Percentiles rank a stretch among this genome's conserved stretches.
Conservation (phyloP, 2,329 filamentous ascomycete species). For the Paecilomyces formosus region DNA sequence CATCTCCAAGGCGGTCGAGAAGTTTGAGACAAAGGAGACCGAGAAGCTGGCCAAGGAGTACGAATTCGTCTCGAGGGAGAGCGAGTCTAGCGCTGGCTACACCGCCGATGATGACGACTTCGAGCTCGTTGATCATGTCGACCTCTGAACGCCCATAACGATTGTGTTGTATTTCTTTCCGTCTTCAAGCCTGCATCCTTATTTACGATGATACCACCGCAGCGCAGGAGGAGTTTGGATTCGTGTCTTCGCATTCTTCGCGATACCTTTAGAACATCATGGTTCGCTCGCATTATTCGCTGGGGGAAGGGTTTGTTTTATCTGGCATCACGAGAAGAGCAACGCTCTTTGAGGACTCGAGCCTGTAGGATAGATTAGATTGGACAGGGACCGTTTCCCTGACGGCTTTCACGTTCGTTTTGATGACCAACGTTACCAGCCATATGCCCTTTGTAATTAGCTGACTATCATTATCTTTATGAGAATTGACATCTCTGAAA, state of each 20-base stretch:
- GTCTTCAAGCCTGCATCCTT: neutral
- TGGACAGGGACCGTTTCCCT: neutral
- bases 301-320: neutral
- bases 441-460: neutral
- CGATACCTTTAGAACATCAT: slow-evolving; percentile 3
- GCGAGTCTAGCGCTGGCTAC: slow-evolving; percentile 20
- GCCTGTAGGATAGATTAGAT: slow-evolving; percentile 8
- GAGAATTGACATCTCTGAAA: neutral
- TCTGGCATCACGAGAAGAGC: slow-evolving; percentile 18
- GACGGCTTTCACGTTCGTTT: neutral
- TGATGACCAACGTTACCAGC: neutral
- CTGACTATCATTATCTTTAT: neutral
- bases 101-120: slow-evolving; percentile 32
- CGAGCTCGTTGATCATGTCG: slow-evolving; percentile 31
- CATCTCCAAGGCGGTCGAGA: slow-evolving; percentile 51
- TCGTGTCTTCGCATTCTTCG: neutral
- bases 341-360: slow-evolving; percentile 22
- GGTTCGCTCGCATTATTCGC: slow-evolving; percentile 4
- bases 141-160: slow-evolving; percentile 11
- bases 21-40: slow-evolving; percentile 53
- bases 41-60: slow-evolving; percentile 57
- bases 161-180: neutral
- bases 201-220: slow-evolving; percentile 1
- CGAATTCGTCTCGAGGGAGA: slow-evolving; percentile 42
- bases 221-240: neutral